Base-by-base conservation (phyloP, 1,284 basidiomycete species). In the Puccinia brachypodii region DNA sequence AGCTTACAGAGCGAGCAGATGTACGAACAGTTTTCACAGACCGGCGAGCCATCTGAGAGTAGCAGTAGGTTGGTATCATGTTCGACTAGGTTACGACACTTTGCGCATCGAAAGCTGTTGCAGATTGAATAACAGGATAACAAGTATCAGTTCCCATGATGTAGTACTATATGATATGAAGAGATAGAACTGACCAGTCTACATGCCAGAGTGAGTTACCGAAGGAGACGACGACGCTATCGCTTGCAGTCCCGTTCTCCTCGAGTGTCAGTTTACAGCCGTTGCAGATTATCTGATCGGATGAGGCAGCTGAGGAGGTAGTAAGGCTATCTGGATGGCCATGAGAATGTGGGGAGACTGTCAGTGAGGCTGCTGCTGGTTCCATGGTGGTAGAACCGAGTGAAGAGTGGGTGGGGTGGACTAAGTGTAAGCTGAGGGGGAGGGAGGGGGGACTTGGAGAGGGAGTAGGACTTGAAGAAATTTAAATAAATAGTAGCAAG, bases 11-110 rank as follows among this genome's bases (percentile, higher is more conserved):
- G 92, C 86, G 92, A 95, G 89, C 95, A 98, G 85, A 87, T 93
- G 88, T 99, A 99, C 14, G 95, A 96, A 89, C 96, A 99, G 84
- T 95, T 93, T 33, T 94, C 93, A 86, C 96, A 99, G 76, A 99
- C 95, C 47, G 97, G 96, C 50, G 93, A 95, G 28, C 96, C 96
- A 87, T 99, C 96, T 40, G 95, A 96, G 72, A 99, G 91, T 13
- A 99, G 89, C 33, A 99, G 90, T 31, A 99, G 90, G 88, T 98
- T 98, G 58, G 96, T 98, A 87, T 98, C 96, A 44, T 96, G 89
- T 84, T 89, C 89, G 71, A 90, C 89, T 64, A 87, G 86, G 76
- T 89, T 88, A 76, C 88, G 86, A 86, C 89, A 90, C 66, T 79
- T 79, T 71, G 76, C 76, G 44, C 76, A 79, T 40, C 76, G 76